Conservation (phyloP, 345 rosid genomes). For the Moringa oleifera region DNA sequence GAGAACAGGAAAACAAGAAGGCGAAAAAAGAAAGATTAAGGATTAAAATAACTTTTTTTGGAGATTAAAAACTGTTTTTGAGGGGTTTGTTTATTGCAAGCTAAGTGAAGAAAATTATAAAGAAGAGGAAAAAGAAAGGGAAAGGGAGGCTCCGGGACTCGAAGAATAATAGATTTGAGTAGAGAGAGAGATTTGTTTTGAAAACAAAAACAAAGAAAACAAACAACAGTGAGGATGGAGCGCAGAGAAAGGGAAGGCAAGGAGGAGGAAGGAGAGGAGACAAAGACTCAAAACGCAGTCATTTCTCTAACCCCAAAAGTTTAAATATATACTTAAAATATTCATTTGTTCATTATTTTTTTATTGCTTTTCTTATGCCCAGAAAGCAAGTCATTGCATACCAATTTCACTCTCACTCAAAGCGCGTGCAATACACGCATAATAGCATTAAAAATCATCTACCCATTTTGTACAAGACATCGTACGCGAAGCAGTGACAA, state of each 20-base stretch:
- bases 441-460: no score
- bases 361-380: no score
- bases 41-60: slow-evolving; percentile 14
- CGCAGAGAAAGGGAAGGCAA: slow-evolving; percentile 10
- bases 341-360: background rate
- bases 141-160: slow-evolving; percentile 2
- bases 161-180: slow-evolving; percentile 7
- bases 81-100: slow-evolving; percentile 11
- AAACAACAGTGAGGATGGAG: slow-evolving; percentile 4
- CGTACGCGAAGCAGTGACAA: no score
- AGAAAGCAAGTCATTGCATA: no score
- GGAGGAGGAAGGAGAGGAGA: slow-evolving; percentile 7
- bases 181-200: background rate
- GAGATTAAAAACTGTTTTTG: slow-evolving; percentile 19
- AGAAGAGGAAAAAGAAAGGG: slow-evolving; percentile 19
- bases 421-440: no score
- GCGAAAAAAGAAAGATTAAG: slow-evolving; percentile 14
- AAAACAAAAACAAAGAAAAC: background rate
- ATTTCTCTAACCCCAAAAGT: slow-evolving; percentile 22
- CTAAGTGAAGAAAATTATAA: slow-evolving; percentile 15
- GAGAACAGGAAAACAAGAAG: slow-evolving; percentile 9
- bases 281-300: slow-evolving; percentile 21
- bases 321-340: slow-evolving; percentile 18
- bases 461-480: no score
- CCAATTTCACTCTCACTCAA: no score